These are phyloP conservation scores for Leccinum aurantiacum DNA, from an alignment of 768 basidiomycete genomes.

Conservation along the genomic window DNA sequence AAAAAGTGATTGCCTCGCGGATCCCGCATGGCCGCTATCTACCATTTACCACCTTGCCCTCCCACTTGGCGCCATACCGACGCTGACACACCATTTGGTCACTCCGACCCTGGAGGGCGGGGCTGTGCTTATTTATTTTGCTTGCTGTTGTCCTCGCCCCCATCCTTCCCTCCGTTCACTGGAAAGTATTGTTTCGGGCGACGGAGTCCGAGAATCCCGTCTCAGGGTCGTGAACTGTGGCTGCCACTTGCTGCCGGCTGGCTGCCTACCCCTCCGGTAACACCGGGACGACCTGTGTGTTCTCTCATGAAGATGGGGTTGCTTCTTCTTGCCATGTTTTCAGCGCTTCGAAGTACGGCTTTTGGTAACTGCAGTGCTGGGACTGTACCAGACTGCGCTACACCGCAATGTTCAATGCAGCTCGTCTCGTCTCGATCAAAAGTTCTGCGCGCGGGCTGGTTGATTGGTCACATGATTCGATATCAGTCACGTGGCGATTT, in stretches of 20 bases:
- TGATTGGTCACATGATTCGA: constrained; percentile 1
- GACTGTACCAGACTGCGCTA: not conserved
- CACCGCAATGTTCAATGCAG: not conserved
- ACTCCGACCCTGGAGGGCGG: constrained; percentile 2
- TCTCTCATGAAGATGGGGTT: not conserved
- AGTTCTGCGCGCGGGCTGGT: not conserved
- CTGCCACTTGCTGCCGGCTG: not conserved
- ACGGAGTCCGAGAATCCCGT: not conserved
- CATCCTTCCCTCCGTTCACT: not conserved
- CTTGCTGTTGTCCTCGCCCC: constrained; percentile 16
- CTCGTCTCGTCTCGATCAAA: not conserved
- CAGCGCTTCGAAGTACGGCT: not conserved
- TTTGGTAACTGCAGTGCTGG: not conserved
- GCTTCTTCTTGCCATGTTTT: not conserved
- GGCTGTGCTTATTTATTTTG: constrained; percentile 18
- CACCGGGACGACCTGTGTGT: not conserved
- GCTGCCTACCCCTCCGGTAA: not conserved
- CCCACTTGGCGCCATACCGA: constrained; percentile 19
- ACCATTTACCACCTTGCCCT: not conserved
- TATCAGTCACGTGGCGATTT: constrained; percentile 1
- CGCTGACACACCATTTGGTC: not conserved
- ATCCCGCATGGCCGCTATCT: constrained; percentile 29
- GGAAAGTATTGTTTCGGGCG: not conserved
- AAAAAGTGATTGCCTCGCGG: constrained; percentile 25
- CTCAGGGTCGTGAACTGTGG: not conserved